Evolutionary conservation across 2,329 filamentous ascomycete genomes (phyloP).

Genomic region (Pezicula radicicola): DNA sequence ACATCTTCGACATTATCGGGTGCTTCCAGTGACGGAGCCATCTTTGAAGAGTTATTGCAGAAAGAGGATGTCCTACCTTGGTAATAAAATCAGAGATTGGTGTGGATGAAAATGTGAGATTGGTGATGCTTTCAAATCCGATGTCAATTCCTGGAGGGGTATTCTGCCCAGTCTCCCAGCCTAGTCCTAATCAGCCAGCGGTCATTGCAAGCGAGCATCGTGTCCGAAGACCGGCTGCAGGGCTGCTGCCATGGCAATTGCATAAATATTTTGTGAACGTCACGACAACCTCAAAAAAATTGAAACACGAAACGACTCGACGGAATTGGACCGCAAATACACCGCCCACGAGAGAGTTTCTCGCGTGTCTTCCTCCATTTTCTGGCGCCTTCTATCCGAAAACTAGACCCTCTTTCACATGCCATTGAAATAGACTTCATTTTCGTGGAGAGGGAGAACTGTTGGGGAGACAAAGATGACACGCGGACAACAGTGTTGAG

Average conservation of each 20-base stretch:
- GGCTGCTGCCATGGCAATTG: too few relatives aligned
- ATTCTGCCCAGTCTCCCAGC: not conserved
- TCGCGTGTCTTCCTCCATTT: too few relatives aligned
- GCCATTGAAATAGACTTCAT: not conserved
- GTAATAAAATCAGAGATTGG: too few relatives aligned
- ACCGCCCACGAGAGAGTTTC: too few relatives aligned
- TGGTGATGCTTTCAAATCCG: not conserved
- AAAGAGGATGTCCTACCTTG: too few relatives aligned
- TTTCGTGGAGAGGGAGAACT: not conserved
- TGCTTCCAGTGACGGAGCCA: conserved; percentile 81
- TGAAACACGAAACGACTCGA: too few relatives aligned
- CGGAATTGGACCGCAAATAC: too few relatives aligned
- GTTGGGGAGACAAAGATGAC: not conserved
- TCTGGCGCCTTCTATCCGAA: not conserved
- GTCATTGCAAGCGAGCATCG: not conserved
- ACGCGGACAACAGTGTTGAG: not conserved
- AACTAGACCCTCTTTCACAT: not conserved
- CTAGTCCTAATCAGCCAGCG: not conserved
- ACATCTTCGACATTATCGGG: conserved; percentile 65
- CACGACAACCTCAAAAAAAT: too few relatives aligned
- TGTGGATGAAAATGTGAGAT: too few relatives aligned
- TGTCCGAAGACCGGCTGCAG: not conserved
- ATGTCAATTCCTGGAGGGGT: not conserved
- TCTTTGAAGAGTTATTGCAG: conserved; percentile 32
- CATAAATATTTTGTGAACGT: too few relatives aligned